Evolutionary conservation across 495 filamentous ascomycete genomes (phyloP), one percentile per base, ranked within the genome.

Genomic region (Annulohypoxylon moriforme): DNA sequence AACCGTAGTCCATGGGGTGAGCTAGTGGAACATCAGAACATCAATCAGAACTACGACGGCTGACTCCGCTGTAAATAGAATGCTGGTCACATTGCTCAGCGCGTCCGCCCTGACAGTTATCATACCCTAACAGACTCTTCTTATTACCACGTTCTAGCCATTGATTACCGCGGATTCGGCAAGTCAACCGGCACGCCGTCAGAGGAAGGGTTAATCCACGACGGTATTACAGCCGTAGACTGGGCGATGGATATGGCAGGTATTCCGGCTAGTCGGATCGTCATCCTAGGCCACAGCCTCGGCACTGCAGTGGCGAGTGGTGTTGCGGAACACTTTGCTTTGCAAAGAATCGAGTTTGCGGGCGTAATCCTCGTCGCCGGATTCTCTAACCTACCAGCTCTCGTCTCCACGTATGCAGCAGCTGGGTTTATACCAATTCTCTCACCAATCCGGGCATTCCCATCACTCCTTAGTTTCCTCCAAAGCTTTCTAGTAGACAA

Each of bases 81-180:
- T 70, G 88, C 84, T 4, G 91, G 89, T 1, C 90, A 89, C 53
- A 81, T 93, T 9, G 88, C 87, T 13, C 90, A 90, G 68, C 86
- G 85, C 18, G 82, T 86, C 72, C 84, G 90, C 46, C 85, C 89
- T 9, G 82, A 85, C 1, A 86, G 87, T 65, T 92, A 91, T 76
- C 90, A 89, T 49, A 82, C 87, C 31, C 76, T 92, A 9, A 87
- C 89, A 4, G 84, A 86, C 49, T 87, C 86, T 0, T 82, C 87
- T 13, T 81, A 81, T 9, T 83, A 83, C 38, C 89, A 92, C 62
- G 83, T 92, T 27, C 73, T 93, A 0, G 82, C 58, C 24, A 85
- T 97, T 61, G 94, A 97, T 83, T 98, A 98, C 80, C 91, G 96
- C 27, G 96, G 96, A 27, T 98, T 92, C 73, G 95, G 94, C 5